These are phyloP conservation scores for Grigorovia transvaalensis DNA, from an alignment of 805 yeast genomes.

Conservation along the genomic window DNA sequence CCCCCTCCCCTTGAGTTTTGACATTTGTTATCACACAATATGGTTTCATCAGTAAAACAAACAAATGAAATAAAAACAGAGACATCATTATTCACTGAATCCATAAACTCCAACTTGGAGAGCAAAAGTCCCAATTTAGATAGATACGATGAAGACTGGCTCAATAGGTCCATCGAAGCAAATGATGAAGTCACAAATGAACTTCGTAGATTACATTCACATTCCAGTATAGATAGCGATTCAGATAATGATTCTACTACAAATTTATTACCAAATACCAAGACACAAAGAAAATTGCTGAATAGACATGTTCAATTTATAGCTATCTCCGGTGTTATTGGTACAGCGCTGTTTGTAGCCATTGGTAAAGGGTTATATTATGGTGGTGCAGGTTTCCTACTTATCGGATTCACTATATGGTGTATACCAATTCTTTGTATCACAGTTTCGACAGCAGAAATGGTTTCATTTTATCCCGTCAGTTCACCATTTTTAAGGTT, in stretches of 20 bases:
- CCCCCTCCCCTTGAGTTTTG: background rate
- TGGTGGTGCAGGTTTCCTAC: slow-evolving; percentile 62
- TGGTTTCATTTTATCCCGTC: slow-evolving; percentile 67
- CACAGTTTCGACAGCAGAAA: slow-evolving; percentile 66
- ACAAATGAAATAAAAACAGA: background rate
- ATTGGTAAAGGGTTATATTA: slow-evolving; percentile 52
- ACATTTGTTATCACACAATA: background rate
- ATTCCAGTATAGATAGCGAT: background rate
- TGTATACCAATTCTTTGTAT: slow-evolving; percentile 57
- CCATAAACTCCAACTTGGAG: background rate
- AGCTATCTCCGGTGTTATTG: slow-evolving; percentile 75
- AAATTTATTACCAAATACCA: slow-evolving; percentile 10
- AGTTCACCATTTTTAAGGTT: slow-evolving; percentile 66
- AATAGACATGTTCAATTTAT: slow-evolving; percentile 70
- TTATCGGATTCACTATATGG: slow-evolving; percentile 61
- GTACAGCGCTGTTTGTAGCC: slow-evolving; percentile 69
- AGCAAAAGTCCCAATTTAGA: background rate
- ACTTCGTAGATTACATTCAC: background rate
- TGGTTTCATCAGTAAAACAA: background rate
- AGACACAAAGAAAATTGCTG: slow-evolving; percentile 40
- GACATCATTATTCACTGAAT: background rate
- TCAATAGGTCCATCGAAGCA: background rate
- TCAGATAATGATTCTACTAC: slow-evolving; percentile 10
- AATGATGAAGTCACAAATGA: background rate
- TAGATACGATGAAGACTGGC: background rate